Percentiles rank a stretch among this genome's conserved stretches.
Conservation (phyloP, 2,329 filamentous ascomycete species). For the Cryphonectria radicalis region DNA sequence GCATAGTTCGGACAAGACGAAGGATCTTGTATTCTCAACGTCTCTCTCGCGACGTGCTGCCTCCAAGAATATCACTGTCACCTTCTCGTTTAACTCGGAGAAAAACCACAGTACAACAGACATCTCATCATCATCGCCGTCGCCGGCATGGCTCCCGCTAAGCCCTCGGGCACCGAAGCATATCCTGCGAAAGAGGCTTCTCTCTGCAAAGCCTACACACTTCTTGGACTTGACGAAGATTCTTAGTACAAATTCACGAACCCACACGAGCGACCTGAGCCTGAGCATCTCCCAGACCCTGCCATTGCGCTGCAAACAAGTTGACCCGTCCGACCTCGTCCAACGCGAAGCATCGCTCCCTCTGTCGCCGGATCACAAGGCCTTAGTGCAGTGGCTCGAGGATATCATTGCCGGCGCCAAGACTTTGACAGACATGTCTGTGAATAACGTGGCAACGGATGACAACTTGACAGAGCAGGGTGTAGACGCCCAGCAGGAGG, state of each 20-base stretch:
- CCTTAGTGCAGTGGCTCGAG: neutral
- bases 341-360: neutral
- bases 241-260: neutral
- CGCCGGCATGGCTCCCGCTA: neutral
- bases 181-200: neutral
- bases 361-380: neutral
- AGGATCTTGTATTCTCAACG: neutral
- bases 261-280: neutral
- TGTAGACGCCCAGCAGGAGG: neutral
- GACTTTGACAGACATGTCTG: neutral
- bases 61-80: neutral
- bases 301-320: neutral
- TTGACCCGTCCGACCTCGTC: neutral
- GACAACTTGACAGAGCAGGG: no score
- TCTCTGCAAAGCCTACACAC: slow-evolving; percentile 1
- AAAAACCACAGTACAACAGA: neutral
- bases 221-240: neutral
- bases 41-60: slow-evolving; percentile 3
- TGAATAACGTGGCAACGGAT: no score
- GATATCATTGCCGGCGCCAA: neutral
- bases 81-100: neutral
- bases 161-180: neutral
- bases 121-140: neutral
- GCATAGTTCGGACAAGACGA: neutral
- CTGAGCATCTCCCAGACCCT: neutral